Percentiles rank a stretch among this genome's conserved stretches.
Evolutionary conservation across 768 basidiomycete genomes (phyloP).

Genomic region (Termitomyces sp.): DNA sequence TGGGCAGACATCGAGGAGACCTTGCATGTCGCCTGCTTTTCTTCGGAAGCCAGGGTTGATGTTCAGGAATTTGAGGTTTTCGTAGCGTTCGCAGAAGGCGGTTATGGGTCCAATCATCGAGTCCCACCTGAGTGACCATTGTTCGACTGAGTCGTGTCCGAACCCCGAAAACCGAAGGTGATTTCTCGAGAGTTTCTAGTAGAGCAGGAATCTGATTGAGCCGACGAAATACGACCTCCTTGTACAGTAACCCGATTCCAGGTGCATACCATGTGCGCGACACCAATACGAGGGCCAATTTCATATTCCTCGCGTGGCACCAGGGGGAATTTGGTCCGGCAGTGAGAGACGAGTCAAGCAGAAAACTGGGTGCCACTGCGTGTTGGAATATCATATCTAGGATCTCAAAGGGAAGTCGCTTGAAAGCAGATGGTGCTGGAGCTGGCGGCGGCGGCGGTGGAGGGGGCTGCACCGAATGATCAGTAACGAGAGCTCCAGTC

Average conservation of each 20-base stretch:
- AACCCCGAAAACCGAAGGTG: neutral
- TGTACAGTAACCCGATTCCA: conserved; percentile 20
- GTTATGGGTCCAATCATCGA: neutral
- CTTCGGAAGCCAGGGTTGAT: conserved; percentile 5
- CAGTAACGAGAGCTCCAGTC: neutral
- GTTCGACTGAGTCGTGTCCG: neutral
- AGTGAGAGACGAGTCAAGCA: conserved; percentile 13
- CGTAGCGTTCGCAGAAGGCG: conserved; percentile 3
- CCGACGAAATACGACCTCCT: conserved; percentile 18
- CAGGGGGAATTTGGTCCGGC: conserved; percentile 16
- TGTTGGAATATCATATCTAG: conserved; percentile 17
- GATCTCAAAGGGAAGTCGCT: conserved; percentile 17
- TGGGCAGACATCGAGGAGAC: conserved; percentile 3
- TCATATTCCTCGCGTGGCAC: conserved; percentile 16
- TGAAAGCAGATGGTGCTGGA: neutral
- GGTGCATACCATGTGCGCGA: conserved; percentile 20
- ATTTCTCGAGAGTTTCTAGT: conserved; percentile 12
- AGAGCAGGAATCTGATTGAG: conserved; percentile 17
- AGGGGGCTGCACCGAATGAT: neutral
- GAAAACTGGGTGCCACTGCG: conserved; percentile 17
- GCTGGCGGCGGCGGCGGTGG: neutral
- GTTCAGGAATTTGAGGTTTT: conserved; percentile 3
- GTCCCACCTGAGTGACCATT: neutral
- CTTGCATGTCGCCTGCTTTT: neutral
- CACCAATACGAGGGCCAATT: conserved; percentile 16